Percentiles rank a stretch among this genome's conserved stretches.
Conservation (phyloP, 2,329 filamentous ascomycete species). For the Gaeumannomyces sp. region DNA sequence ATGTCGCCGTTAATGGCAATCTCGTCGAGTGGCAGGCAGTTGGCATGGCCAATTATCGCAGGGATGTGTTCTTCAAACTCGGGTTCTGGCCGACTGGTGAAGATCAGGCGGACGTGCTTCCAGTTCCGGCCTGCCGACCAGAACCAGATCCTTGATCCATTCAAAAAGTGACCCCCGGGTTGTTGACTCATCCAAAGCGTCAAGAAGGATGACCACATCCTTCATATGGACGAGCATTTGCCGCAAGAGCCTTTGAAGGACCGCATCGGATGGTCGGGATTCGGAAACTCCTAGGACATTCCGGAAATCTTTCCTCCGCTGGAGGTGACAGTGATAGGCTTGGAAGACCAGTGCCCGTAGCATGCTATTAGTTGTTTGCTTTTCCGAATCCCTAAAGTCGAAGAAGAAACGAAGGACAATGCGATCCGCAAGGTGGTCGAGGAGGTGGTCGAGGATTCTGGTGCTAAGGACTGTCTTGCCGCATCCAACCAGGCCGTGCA, state of each 20-base stretch:
- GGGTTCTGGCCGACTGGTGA: constrained; percentile 3
- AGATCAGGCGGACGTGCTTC: background rate
- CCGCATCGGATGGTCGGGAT: background rate
- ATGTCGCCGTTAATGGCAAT: background rate
- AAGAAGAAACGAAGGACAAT: background rate
- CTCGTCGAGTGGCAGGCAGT: background rate
- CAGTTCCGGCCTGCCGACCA: no score
- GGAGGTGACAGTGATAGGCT: no score
- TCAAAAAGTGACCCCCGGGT: background rate
- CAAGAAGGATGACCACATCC: background rate
- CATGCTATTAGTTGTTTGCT: background rate
- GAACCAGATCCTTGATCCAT: background rate
- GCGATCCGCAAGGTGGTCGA: background rate
- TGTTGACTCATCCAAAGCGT: background rate
- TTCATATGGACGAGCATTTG: background rate
- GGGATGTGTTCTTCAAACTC: background rate
- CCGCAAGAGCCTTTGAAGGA: background rate
- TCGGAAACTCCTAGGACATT: no score
- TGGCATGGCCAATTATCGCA: background rate
- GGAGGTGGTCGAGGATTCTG: background rate
- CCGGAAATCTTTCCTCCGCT: no score
- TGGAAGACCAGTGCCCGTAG: background rate
- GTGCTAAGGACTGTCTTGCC: constrained; percentile 1
- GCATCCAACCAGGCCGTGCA: background rate
- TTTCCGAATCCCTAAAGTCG: background rate